Evolutionary conservation across 371 early-diverging fungal species (phyloP), one percentile per base, ranked within the genome.

Genomic region (Nematocida displodere): DNA sequence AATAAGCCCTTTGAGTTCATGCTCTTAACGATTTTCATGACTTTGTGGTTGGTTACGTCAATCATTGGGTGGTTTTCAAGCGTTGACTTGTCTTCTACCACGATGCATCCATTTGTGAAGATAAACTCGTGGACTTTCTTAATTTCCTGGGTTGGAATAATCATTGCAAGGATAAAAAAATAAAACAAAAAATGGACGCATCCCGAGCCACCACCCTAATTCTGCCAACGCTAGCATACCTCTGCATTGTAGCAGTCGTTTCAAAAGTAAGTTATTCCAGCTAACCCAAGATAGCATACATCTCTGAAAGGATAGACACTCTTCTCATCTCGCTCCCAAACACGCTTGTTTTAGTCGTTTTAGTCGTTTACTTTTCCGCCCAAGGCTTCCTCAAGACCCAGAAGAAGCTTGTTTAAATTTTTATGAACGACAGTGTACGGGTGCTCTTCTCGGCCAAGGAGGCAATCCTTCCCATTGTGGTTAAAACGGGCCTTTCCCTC

Each of bases 21-120:
- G 71, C 92, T 92, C 88, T 93, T 94, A 82, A 94, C 87, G 68
- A 92, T 89, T 89, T 94, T 96, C 88, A 95, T 92, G 82, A 95
- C 97, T 84, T 95, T 88, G 64, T 94, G 87, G 89, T 96, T 95
- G 81, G 93, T 91, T 66, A 96, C 71, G 33, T 66, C 37, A 13
- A 83, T 49, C 20, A 47, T 40, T 15, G 31, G 50, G 56, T 83
- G 77, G 17, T 54, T 49, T 8, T 62, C 75, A 36, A 66, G 55
- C 26, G 76, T 67, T 40, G 54, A 64, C 55, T 79, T 61, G 53
- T 63, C 34, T 37, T 71, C 46, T 15, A 61, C 62, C 17, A 71
- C 75, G 33, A 71, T 61, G 34, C 59, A 58, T 33, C 75, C 75
- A n/a, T 71, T 42, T 34, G 36, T 44, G 39, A 71, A 71, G 49